Evolutionary conservation across 495 filamentous ascomycete species (phyloP), one percentile per base, ranked within the genome.

Genomic region (Chaetomium cochliodes): DNA sequence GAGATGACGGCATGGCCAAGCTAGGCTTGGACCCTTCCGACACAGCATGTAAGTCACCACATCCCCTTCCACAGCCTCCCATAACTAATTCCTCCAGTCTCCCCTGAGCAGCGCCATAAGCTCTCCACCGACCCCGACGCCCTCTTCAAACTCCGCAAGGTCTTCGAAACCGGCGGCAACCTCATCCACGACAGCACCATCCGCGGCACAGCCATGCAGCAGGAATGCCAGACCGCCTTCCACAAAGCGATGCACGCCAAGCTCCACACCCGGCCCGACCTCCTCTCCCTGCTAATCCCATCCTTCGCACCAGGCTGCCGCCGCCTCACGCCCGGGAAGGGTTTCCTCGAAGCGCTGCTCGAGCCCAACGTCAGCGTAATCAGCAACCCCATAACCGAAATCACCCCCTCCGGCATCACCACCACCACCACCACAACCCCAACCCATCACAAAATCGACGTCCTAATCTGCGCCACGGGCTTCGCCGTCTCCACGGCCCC

Each of bases 301-400:
- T 79, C 84, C 44, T 92, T 90, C 71, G 79, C 84, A 0, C 84
- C 88, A 0, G 85, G 87, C 62, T 92, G 89, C 65, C 84, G 88
- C 28, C 85, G 89, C n/a, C 78, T 88, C 0, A 92, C 89, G 0
- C 88, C 88, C 0, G 89, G 88, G 0, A 85, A 81, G 5, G 89
- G 88, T 0, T 91, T 90, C 69, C 84, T 92, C 11, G 88, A 91
- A 64, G 82, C 88, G 5, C 75, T 91, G 0, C 74, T 79, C 5
- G 77, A 87, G 64, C 74, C 79, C 22, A 91, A 91, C 65, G 87
- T 90, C 15, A 76, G 78, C 53, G 86, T 86, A 53, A 79, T 90
- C 62, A 77, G 77, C 16, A 78, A 80, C 0, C 72, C 71, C 5
- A 90, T 91, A 70, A 59, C 77, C 3, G 66, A 69, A 18, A 79